Evolutionary conservation across 176 grass and related monocot species (phyloP).

Genomic region (Carex pumila): DNA sequence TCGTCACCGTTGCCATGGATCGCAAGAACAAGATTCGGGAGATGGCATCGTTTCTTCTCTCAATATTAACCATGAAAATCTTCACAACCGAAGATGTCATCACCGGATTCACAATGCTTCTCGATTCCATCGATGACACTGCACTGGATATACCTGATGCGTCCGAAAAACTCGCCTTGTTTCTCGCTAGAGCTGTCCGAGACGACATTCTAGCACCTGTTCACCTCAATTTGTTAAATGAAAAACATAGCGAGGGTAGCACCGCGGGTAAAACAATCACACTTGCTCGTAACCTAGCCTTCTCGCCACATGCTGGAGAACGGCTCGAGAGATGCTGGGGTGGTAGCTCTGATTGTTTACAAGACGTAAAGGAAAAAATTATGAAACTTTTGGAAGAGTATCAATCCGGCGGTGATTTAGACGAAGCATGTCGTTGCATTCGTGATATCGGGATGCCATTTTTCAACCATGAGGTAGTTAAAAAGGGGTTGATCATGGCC

Average conservation of each 20-base stretch:
- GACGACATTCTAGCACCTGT: conserved; percentile 69
- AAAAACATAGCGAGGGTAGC: not conserved
- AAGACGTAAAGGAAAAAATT: conserved; percentile 62
- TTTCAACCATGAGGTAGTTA: conserved; percentile 88
- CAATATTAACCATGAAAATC: conserved; percentile 48
- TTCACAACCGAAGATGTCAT: conserved; percentile 36
- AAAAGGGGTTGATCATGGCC: conserved; percentile 59
- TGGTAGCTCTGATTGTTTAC: conserved; percentile 51
- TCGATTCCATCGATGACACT: conserved; percentile 58
- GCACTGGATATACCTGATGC: conserved; percentile 64
- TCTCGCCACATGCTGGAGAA: conserved; percentile 53
- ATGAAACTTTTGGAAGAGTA: conserved; percentile 66
- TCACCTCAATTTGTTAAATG: conserved; percentile 44
- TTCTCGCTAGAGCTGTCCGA: conserved; percentile 64
- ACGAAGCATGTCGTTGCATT: conserved; percentile 62
- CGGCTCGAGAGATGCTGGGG: conserved; percentile 78
- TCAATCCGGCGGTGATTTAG: conserved; percentile 53
- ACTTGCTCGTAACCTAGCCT: conserved; percentile 38
- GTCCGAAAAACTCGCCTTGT: conserved; percentile 57
- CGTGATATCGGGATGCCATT: conserved; percentile 73
- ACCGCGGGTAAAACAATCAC: conserved; percentile 35
- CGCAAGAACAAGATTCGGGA: conserved; percentile 73
- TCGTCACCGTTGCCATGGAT: conserved; percentile 63
- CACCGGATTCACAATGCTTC: conserved; percentile 51
- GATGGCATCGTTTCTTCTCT: conserved; percentile 61